Conservation (phyloP, 495 filamentous ascomycete species). For the Sporormia fimetaria region DNA sequence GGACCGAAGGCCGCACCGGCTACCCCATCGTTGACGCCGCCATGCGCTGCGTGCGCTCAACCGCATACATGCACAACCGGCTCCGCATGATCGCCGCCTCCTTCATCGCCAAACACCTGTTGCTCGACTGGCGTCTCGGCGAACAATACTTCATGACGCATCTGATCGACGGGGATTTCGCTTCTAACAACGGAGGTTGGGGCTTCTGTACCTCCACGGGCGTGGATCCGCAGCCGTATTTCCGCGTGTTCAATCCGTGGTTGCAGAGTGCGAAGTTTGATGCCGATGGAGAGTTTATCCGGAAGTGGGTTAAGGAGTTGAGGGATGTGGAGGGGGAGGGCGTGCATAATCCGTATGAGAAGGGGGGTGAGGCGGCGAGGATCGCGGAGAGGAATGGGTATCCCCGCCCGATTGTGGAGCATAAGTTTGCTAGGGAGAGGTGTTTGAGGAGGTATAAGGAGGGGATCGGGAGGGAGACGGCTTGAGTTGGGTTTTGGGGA, state of each 20-base stretch:
- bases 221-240: slow-evolving; percentile 87
- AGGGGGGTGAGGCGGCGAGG: slow-evolving; percentile 45
- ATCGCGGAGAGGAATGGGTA: slow-evolving; percentile 57
- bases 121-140: slow-evolving; percentile 84
- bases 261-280: slow-evolving; percentile 82
- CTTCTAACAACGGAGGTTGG: slow-evolving; percentile 87
- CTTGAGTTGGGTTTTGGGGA: no score
- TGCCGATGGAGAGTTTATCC: slow-evolving; percentile 54
- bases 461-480: slow-evolving; percentile 44
- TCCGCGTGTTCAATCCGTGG: slow-evolving; percentile 80
- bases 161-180: slow-evolving; percentile 85
- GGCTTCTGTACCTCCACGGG: slow-evolving; percentile 71
- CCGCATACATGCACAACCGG: slow-evolving; percentile 83
- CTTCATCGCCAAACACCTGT: slow-evolving; percentile 75
- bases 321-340: slow-evolving; percentile 48
- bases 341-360: slow-evolving; percentile 64
- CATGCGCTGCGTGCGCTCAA: slow-evolving; percentile 67
- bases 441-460: slow-evolving; percentile 64
- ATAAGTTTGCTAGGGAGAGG: slow-evolving; percentile 53
- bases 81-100: slow-evolving; percentile 80
- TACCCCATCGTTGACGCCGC: slow-evolving; percentile 85
- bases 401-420: slow-evolving; percentile 62
- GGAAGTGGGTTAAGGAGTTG: slow-evolving; percentile 63
- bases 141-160: slow-evolving; percentile 84
- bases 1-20: slow-evolving; percentile 69